These are phyloP conservation scores for Rubus idaeus DNA, from an alignment of 306 rosid genomes.

Conservation along the genomic window DNA sequence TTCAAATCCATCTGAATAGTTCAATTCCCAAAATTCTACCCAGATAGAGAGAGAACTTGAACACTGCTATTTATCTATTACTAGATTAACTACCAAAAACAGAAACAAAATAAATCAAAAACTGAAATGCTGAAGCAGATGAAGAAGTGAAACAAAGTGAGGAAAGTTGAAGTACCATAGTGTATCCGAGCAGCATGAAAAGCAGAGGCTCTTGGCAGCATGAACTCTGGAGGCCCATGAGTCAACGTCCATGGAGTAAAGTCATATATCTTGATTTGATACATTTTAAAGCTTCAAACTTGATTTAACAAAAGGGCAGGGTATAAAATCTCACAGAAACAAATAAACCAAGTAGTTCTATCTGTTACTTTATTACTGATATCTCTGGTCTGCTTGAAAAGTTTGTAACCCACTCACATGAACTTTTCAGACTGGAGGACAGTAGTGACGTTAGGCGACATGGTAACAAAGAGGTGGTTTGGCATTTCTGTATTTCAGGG, in stretches of 20 bases:
- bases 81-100: background rate
- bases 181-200: conserved; percentile 60
- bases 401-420: conserved; percentile 32
- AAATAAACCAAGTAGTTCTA: background rate
- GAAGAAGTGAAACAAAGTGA: conserved; percentile 1
- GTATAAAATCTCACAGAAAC: background rate
- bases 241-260: conserved; percentile 65
- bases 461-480: conserved; percentile 26
- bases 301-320: background rate
- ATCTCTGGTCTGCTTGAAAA: conserved; percentile 1
- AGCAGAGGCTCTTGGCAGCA: conserved; percentile 55
- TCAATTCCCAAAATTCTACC: background rate
- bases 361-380: background rate
- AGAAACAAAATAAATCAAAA: background rate
- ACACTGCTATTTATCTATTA: background rate
- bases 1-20: background rate
- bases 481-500: conserved; percentile 42
- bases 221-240: conserved; percentile 60
- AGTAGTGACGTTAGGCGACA: conserved; percentile 27
- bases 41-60: conserved; percentile 4
- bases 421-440: conserved; percentile 49
- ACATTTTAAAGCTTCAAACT: background rate
- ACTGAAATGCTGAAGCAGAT: conserved; percentile 16
- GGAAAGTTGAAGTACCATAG: conserved; percentile 48
- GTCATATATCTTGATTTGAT: background rate